Percentiles rank a stretch among this genome's conserved stretches.
Evolutionary conservation across 768 basidiomycete species (phyloP).

Genomic region (Omphalotus guepiniiformis): DNA sequence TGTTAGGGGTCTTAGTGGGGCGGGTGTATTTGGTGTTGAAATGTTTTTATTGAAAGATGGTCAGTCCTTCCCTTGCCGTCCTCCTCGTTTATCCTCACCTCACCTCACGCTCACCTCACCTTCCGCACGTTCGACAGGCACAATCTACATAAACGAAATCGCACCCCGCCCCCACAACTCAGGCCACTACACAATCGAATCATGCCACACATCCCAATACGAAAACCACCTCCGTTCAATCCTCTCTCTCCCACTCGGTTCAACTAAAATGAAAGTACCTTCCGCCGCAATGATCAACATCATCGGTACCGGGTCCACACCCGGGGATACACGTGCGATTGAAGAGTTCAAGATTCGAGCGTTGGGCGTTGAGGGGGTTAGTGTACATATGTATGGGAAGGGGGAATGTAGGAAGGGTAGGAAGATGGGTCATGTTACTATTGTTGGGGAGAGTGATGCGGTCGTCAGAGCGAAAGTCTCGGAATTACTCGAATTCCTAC

Average conservation of each 20-base stretch:
- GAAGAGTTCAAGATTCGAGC: neutral
- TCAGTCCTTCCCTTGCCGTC: constrained; percentile 28
- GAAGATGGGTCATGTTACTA: constrained; percentile 97
- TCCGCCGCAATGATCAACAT: constrained; percentile 93
- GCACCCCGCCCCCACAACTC: constrained; percentile 98
- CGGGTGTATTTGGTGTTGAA: constrained; percentile 96
- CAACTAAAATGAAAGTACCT: constrained; percentile 82
- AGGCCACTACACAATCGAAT: constrained; percentile 98
- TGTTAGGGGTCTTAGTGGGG: constrained; percentile 73
- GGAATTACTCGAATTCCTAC: constrained; percentile 65
- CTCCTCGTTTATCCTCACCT: neutral
- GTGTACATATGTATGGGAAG: constrained; percentile 94
- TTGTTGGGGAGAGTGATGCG: constrained; percentile 81
- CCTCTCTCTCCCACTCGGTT: constrained; percentile 84
- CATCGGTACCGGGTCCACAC: constrained; percentile 45
- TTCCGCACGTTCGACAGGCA: no score
- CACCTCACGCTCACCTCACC: neutral
- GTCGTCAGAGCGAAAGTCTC: constrained; percentile 66
- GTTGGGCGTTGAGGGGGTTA: constrained; percentile 59
- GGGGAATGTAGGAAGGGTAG: constrained; percentile 81
- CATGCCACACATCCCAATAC: constrained; percentile 94
- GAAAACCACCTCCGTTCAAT: constrained; percentile 97
- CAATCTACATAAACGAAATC: constrained; percentile 90
- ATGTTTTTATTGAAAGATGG: constrained; percentile 94
- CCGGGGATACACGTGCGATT: no score